These are phyloP conservation scores for Hyaloperonospora arabidopsidis DNA, from an alignment of 352 stramenopile genomes.

Conservation along the genomic window DNA sequence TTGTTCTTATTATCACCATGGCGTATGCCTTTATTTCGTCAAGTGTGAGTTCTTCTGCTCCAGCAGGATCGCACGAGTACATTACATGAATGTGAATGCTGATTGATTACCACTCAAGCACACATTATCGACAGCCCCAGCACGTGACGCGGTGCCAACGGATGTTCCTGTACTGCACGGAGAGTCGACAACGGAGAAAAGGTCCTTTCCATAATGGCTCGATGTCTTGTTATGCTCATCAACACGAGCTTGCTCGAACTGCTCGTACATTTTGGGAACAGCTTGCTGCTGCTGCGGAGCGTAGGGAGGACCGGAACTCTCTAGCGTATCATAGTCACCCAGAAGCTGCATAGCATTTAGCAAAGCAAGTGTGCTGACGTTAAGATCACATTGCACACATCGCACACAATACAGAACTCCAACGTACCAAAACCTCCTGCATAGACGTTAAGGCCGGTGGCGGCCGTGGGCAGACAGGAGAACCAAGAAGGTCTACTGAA, in stretches of 20 bases:
- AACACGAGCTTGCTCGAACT: slow-evolving; percentile 11
- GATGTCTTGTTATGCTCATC: slow-evolving; percentile 61
- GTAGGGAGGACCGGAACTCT: slow-evolving; percentile 30
- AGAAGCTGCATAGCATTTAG: slow-evolving; percentile 24
- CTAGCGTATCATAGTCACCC: slow-evolving; percentile 44
- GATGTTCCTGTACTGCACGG: slow-evolving; percentile 34
- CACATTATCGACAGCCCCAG: slow-evolving; percentile 12
- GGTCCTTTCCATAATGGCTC: slow-evolving; percentile 76
- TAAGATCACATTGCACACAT: not conserved
- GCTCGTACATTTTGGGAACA: slow-evolving; percentile 27
- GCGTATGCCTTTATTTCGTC: slow-evolving; percentile 16
- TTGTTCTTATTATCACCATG: slow-evolving; percentile 12
- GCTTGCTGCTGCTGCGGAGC: slow-evolving; percentile 24
- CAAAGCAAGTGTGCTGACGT: not conserved
- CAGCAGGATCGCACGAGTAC: slow-evolving; percentile 17
- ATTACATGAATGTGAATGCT: slow-evolving; percentile 87
- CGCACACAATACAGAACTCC: slow-evolving; percentile 13
- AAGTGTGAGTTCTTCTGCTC: slow-evolving; percentile 6
- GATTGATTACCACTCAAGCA: slow-evolving; percentile 44
- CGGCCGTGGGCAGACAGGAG: slow-evolving; percentile 18
- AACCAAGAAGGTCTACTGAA: slow-evolving; percentile 22
- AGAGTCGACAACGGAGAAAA: slow-evolving; percentile 83
- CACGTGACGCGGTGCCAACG: slow-evolving; percentile 9
- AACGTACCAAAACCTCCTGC: slow-evolving; percentile 57
- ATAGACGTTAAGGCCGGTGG: slow-evolving; percentile 14